A percentile compares a stretch with the other conserved stretches of the same genome.
Conservation (phyloP, 2,329 filamentous ascomycete genomes). For the Sarocladium kiliense region DNA sequence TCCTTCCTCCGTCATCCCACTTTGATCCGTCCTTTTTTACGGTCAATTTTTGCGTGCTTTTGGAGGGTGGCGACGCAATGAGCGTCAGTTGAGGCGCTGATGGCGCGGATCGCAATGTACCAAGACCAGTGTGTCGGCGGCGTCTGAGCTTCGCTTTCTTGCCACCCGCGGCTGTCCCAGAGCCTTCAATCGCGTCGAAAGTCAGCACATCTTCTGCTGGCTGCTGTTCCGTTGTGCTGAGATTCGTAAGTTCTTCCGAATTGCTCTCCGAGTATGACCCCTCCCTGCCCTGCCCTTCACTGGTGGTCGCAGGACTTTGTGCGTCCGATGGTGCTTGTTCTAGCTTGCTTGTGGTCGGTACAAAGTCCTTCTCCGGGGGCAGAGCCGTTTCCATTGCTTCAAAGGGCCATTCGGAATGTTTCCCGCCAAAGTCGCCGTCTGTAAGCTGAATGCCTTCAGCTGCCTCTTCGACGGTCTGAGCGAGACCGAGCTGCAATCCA, state of each 20-base stretch:
- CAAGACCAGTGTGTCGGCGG: constrained; percentile 2
- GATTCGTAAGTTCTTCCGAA: neutral
- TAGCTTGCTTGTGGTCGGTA: too few relatives aligned
- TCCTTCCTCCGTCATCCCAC: constrained; percentile 13
- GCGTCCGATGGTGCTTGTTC: too few relatives aligned
- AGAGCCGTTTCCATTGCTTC: too few relatives aligned
- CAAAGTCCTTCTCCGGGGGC: too few relatives aligned
- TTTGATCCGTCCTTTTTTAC: constrained; percentile 12
- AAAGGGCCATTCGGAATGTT: too few relatives aligned
- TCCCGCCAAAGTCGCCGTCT: too few relatives aligned
- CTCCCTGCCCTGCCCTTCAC: too few relatives aligned
- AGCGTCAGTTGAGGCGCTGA: constrained; percentile 4
- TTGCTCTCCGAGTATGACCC: too few relatives aligned
- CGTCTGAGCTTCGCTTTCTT: neutral
- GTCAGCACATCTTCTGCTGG: neutral
- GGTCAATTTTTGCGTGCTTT: neutral
- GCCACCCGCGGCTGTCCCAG: neutral
- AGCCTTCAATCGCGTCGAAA: neutral
- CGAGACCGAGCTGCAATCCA: neutral
- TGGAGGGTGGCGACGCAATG: neutral
- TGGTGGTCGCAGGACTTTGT: too few relatives aligned
- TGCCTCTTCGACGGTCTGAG: too few relatives aligned
- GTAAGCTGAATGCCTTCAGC: too few relatives aligned
- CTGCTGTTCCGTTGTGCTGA: neutral
- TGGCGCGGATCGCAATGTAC: neutral